A percentile compares a stretch with the other conserved stretches of the same genome.
Evolutionary conservation across 768 basidiomycete species (phyloP).

Genomic region (Lactifluus hygrophoroides): DNA sequence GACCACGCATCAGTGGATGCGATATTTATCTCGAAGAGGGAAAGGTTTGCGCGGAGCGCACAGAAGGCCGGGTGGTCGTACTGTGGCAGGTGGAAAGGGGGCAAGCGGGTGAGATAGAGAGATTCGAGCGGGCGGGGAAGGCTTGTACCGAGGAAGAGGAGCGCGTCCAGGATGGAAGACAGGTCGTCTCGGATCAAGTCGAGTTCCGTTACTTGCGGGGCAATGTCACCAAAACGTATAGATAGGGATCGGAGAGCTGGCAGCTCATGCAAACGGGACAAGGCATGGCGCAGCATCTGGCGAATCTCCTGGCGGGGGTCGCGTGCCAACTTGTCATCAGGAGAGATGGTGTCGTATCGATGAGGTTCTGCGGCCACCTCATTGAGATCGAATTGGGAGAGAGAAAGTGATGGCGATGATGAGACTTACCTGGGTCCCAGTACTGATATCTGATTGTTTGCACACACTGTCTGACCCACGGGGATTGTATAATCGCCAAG

Average conservation of each 20-base stretch:
- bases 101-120: constrained; percentile 3
- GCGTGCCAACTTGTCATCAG: neutral
- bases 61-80: neutral
- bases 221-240: constrained; percentile 8
- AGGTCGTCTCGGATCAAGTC: constrained; percentile 3
- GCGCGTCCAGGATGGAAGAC: neutral
- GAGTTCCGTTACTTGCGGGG: neutral
- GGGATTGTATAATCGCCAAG: neutral
- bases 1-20: constrained; percentile 2
- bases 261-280: constrained; percentile 8
- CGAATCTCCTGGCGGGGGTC: neutral
- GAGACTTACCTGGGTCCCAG: constrained; percentile 13
- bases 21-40: constrained; percentile 3
- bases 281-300: neutral
- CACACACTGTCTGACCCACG: constrained; percentile 1
- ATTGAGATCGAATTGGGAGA: neutral
- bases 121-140: neutral
- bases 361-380: neutral
- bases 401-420: too few relatives aligned
- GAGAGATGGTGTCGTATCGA: neutral
- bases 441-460: constrained; percentile 7
- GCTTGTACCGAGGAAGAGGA: neutral
- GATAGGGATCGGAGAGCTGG: constrained; percentile 4
- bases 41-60: neutral
- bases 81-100: constrained; percentile 6